Evolutionary conservation across 2,329 filamentous ascomycete species (phyloP).

Genomic region (Venturiaceae sp.): DNA sequence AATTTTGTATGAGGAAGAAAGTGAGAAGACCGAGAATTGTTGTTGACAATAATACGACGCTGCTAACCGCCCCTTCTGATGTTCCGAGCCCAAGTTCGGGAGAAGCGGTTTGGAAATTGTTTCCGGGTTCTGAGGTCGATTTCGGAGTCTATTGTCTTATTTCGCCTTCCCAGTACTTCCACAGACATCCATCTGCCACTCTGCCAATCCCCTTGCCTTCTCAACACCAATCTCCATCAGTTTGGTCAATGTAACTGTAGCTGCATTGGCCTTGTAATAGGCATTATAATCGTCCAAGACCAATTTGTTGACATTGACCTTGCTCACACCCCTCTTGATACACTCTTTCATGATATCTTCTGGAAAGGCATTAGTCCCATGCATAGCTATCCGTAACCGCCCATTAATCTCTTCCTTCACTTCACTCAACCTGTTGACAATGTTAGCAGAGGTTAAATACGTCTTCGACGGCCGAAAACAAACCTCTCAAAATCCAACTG

Average conservation of each 20-base stretch:
- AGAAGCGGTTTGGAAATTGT: too few relatives aligned
- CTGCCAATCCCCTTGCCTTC: conserved; percentile 30
- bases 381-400: conserved; percentile 33
- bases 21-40: too few relatives aligned
- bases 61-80: too few relatives aligned
- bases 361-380: conserved; percentile 48
- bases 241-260: conserved; percentile 24
- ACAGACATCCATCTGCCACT: conserved; percentile 40
- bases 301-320: conserved; percentile 49
- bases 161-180: conserved; percentile 35
- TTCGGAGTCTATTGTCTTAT: too few relatives aligned
- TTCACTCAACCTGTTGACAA: neutral
- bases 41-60: too few relatives aligned
- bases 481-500: conserved; percentile 19
- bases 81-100: too few relatives aligned
- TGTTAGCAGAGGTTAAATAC: neutral
- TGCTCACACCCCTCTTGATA: conserved; percentile 42
- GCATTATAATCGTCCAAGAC: conserved; percentile 27
- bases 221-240: conserved; percentile 38
- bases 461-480: neutral
- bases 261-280: conserved; percentile 29
- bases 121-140: too few relatives aligned
- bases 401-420: conserved; percentile 1
- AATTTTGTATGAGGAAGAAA: too few relatives aligned
- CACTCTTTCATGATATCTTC: conserved; percentile 41